phyloP scores from a whole-genome alignment of 73 alveolate genomes.

The Paramecium primaurelia region DNA sequence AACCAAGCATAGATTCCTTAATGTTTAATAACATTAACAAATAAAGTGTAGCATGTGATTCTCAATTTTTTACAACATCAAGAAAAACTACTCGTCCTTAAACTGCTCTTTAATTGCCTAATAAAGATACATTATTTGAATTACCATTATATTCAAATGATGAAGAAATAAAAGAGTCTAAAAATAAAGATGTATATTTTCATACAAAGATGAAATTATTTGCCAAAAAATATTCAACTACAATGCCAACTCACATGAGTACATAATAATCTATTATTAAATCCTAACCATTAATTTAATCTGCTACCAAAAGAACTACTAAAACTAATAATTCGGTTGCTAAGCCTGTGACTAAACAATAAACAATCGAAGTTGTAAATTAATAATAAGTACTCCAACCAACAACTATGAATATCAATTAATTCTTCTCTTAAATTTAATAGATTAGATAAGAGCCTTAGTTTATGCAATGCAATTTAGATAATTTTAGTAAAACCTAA shows the following conservation, averaged over 20 bases:
- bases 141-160: neutral
- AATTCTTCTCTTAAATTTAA: neutral
- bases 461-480: neutral
- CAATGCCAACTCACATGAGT: conserved; percentile 27
- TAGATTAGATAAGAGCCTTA: neutral
- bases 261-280: neutral
- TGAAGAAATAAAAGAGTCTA: neutral
- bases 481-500: neutral
- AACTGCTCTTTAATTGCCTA: neutral
- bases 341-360: neutral
- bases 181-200: conserved; percentile 21
- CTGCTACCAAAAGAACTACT: neutral
- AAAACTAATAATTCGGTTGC: neutral
- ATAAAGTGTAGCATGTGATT: neutral
- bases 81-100: neutral
- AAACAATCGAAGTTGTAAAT: neutral
- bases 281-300: neutral
- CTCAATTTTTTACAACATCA: neutral
- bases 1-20: neutral
- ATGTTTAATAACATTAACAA: neutral
- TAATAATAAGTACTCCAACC: neutral
- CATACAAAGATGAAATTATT: neutral
- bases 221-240: neutral
- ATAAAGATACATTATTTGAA: neutral
- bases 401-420: neutral